phyloP scores from a whole-genome alignment of 352 stramenopile genomes.

The Phytophthora crassamura region DNA sequence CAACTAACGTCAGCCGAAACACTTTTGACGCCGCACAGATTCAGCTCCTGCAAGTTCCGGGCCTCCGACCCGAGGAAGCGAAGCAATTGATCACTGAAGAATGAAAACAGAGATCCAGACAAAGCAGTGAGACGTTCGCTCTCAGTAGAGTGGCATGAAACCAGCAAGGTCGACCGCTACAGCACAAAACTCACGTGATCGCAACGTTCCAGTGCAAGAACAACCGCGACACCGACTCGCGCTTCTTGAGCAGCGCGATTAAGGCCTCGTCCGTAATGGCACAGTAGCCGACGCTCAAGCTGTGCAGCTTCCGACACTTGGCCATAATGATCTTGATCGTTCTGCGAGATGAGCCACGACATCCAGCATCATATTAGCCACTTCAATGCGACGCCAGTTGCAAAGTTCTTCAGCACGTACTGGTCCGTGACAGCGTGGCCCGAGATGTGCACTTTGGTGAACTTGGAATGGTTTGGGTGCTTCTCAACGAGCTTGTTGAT shows the following conservation, averaged over 20 bases:
- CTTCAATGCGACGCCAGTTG: background rate
- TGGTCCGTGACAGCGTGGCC: slow-evolving; percentile 84
- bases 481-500: slow-evolving; percentile 92
- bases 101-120: background rate
- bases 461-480: slow-evolving; percentile 91
- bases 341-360: slow-evolving; percentile 35
- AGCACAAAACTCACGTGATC: slow-evolving; percentile 74
- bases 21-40: slow-evolving; percentile 89
- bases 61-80: slow-evolving; percentile 75
- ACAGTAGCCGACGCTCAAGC: slow-evolving; percentile 87
- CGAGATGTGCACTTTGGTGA: slow-evolving; percentile 86
- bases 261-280: slow-evolving; percentile 86
- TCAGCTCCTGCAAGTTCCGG: slow-evolving; percentile 87
- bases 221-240: slow-evolving; percentile 79
- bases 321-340: slow-evolving; percentile 88
- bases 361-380: background rate
- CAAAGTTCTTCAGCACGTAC: slow-evolving; percentile 38
- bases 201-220: slow-evolving; percentile 88
- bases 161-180: background rate
- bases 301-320: slow-evolving; percentile 91
- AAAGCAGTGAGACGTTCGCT: slow-evolving; percentile 5
- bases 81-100: slow-evolving; percentile 76
- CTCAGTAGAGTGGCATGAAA: background rate
- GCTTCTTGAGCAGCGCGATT: slow-evolving; percentile 86
- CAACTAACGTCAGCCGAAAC: slow-evolving; percentile 75